These are phyloP conservation scores for Hypoxylon trugodes DNA, from an alignment of 495 filamentous ascomycete genomes.

Conservation along the genomic window DNA sequence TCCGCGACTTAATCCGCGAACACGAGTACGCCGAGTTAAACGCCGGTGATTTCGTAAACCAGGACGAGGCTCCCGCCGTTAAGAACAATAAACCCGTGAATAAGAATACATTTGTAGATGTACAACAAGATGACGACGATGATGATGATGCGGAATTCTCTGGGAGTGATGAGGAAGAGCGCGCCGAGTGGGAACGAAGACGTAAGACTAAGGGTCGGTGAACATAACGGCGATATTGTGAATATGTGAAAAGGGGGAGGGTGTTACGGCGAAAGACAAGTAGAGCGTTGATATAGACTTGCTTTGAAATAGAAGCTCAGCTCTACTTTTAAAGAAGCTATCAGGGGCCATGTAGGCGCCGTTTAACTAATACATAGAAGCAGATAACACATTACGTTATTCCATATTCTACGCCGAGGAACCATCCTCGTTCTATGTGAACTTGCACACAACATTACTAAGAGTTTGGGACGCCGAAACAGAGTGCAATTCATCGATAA, in stretches of 20 bases:
- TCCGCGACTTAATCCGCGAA: slow-evolving; percentile 74
- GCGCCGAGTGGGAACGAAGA: slow-evolving; percentile 59
- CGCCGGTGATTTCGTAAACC: slow-evolving; percentile 57
- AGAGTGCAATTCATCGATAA: no score
- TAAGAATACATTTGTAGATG: not conserved
- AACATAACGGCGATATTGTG: slow-evolving; percentile 22
- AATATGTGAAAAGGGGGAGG: not conserved
- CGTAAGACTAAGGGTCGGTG: slow-evolving; percentile 49
- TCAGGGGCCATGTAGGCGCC: not conserved
- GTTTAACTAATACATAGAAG: slow-evolving; percentile 12
- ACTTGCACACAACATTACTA: no score
- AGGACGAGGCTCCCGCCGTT: not conserved
- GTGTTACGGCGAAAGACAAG: slow-evolving; percentile 4
- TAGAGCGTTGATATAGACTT: slow-evolving; percentile 9
- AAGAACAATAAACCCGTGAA: slow-evolving; percentile 1
- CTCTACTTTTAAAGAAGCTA: slow-evolving; percentile 1
- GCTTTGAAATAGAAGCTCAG: slow-evolving; percentile 2
- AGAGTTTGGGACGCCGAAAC: no score
- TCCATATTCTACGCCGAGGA: not conserved
- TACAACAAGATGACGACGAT: slow-evolving; percentile 33
- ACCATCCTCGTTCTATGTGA: no score
- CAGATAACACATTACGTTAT: slow-evolving; percentile 1
- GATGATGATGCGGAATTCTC: slow-evolving; percentile 62
- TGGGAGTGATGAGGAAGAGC: slow-evolving; percentile 62
- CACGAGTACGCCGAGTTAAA: slow-evolving; percentile 74